A percentile compares a stretch with the other conserved stretches of the same genome.
Evolutionary conservation across 192 early-diverging fungal genomes (phyloP).

Genomic region (Entomortierella chlamydospora): DNA sequence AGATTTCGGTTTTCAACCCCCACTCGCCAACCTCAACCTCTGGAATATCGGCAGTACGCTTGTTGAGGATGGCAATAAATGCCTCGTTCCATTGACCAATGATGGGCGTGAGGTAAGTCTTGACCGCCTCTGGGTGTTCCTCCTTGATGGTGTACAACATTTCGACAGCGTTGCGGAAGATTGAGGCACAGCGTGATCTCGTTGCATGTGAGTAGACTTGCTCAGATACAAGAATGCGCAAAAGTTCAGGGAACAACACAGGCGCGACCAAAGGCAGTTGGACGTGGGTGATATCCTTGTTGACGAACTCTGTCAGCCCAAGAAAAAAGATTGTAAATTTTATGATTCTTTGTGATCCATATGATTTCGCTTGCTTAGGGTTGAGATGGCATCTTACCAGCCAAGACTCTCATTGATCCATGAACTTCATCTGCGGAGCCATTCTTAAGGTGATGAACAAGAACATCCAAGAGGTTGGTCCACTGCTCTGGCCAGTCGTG

Average conservation of each 20-base stretch:
- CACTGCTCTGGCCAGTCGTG: conserved; percentile 96
- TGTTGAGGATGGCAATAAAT: conserved; percentile 73
- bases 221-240: conserved; percentile 76
- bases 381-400: conserved; percentile 54
- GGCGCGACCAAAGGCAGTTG: conserved; percentile 88
- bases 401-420: conserved; percentile 87
- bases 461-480: conserved; percentile 87
- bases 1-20: conserved; percentile 77
- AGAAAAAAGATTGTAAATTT: no score
- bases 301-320: conserved; percentile 76
- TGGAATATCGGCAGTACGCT: conserved; percentile 56
- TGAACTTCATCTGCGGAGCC: conserved; percentile 80
- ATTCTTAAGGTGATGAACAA: conserved; percentile 74
- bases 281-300: conserved; percentile 86
- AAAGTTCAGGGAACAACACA: conserved; percentile 85
- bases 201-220: conserved; percentile 70
- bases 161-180: conserved; percentile 88
- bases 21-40: conserved; percentile 68
- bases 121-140: conserved; percentile 76
- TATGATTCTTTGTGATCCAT: no score
- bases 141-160: conserved; percentile 85
- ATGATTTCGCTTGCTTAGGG: no score
- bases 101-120: conserved; percentile 79
- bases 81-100: conserved; percentile 83
- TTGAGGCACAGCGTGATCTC: conserved; percentile 79